Base-by-base conservation (phyloP, 345 rosid genomes). In the Corchorus capsularis region DNA sequence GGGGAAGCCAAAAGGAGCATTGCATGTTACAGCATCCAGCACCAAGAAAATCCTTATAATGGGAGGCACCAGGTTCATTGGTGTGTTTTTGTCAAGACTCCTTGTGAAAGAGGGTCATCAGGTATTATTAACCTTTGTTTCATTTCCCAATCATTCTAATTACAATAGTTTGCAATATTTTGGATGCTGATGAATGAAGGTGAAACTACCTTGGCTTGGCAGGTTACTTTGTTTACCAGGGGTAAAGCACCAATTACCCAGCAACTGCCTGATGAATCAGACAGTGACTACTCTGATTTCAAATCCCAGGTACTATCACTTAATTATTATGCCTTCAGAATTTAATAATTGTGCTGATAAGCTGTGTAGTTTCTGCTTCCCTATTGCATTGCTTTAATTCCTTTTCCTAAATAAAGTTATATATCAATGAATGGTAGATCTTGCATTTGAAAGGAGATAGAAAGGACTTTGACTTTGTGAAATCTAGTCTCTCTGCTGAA, bases 361-460 rank as follows among this genome's bases (percentile, higher is more conserved):
- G 54, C 59, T 17, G 12, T 34, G 4, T 52, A 15, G 22, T 46
- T 46, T 63, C 32, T 43, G 17, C 47, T 55, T 27, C 63, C 63
- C 68, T 6, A 50, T 46, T 61, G 41, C n/a, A 0, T 0, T 59
- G 16, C 5, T 22, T 35, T 59, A 12, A 12, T 61, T 61, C 63
- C 37, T 59, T 59, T 59, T 27, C 16, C 27, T 17, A 60, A 60
- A 4, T 12, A 32, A 34, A 11, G 11, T 52, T 39, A 27, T 63
- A n/a, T 68, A 54, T 47, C 10, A 14, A 16, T 32, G 17, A 77
- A 39, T 82, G 59, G 73, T 83, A 95, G 97, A 86, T 95, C 82
- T 87, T 84, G 89, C 98, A 93, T 82, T 82, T 95, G 84, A 95
- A 95, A 89, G 99, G 98, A 87, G 99, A 93, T 84, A 85, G 99